Evolutionary conservation across 441 rosid species (phyloP).

Genomic region (Breynia disticha): DNA sequence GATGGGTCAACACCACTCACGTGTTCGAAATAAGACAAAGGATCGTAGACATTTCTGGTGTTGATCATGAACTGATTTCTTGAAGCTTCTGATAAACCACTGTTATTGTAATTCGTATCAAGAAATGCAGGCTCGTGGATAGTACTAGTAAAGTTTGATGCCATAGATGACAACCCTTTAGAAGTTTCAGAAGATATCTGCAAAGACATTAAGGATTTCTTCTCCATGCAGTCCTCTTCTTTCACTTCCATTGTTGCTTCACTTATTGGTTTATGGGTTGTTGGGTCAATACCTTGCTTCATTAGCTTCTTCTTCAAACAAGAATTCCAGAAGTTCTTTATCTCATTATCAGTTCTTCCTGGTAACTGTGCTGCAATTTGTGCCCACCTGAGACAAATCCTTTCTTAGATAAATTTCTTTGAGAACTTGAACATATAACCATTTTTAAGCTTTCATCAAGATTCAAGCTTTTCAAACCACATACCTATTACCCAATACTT

Average conservation of each 20-base stretch:
- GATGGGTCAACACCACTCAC: constrained; percentile 16
- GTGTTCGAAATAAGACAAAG: constrained; percentile 27
- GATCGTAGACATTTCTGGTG: constrained; percentile 27
- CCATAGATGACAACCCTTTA: constrained; percentile 11
- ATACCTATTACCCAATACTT: constrained; percentile 58
- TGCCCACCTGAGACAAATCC: constrained; percentile 43
- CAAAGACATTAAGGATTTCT: background rate
- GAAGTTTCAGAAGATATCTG: constrained; percentile 11
- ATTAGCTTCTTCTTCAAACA: constrained; percentile 60
- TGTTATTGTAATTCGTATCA: constrained; percentile 12
- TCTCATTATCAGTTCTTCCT: constrained; percentile 71
- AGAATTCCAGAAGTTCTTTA: constrained; percentile 66
- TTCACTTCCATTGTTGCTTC: constrained; percentile 19
- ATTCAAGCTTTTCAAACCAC: background rate
- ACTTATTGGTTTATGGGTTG: constrained; percentile 41
- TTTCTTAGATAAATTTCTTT: background rate
- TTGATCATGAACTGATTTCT: constrained; percentile 18
- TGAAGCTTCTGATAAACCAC: constrained; percentile 21
- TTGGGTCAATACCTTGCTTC: constrained; percentile 62
- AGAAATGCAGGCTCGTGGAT: constrained; percentile 37
- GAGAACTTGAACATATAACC: background rate
- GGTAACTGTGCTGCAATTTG: constrained; percentile 62
- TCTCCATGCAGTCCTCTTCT: constrained; percentile 17
- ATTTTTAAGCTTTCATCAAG: background rate
- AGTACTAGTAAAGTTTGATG: constrained; percentile 10